Evolutionary conservation across 352 stramenopile species (phyloP).

Genomic region (Pythium biforme): DNA sequence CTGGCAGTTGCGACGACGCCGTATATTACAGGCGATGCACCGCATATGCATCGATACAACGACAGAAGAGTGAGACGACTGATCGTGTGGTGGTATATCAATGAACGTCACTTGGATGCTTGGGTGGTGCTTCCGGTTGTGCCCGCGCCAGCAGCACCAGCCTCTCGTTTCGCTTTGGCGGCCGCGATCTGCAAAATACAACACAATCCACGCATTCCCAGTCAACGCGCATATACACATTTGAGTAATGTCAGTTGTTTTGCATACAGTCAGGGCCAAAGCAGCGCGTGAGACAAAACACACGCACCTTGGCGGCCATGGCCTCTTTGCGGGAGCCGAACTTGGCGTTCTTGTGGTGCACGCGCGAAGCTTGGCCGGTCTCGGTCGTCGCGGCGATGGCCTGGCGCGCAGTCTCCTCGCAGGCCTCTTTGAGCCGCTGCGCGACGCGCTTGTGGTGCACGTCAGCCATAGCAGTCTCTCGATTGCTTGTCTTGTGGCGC

Average conservation of each 20-base stretch:
- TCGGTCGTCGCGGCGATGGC: conserved; percentile 70
- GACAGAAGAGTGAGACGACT: no score
- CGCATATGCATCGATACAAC: no score
- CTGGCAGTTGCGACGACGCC: no score
- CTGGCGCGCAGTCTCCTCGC: conserved; percentile 79
- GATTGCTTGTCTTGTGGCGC: not conserved
- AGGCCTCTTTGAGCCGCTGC: conserved; percentile 72
- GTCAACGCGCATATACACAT: no score
- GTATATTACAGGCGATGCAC: no score
- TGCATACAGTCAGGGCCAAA: no score
- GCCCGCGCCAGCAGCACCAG: not conserved
- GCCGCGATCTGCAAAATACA: conserved; percentile 55
- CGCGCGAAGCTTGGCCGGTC: conserved; percentile 63
- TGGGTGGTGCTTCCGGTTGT: not conserved
- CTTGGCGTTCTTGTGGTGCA: conserved; percentile 87
- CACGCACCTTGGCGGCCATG: conserved; percentile 70
- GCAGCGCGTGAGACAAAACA: no score
- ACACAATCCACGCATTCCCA: conserved; percentile 17
- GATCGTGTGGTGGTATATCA: not conserved
- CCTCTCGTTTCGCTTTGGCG: conserved; percentile 72
- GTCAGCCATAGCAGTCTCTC: conserved; percentile 44
- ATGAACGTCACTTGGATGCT: not conserved
- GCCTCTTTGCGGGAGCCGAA: conserved; percentile 80
- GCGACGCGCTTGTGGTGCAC: conserved; percentile 66
- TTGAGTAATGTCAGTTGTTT: no score